phyloP scores from a whole-genome alignment of 2,329 filamentous ascomycete species.

The Nemania serpens region DNA sequence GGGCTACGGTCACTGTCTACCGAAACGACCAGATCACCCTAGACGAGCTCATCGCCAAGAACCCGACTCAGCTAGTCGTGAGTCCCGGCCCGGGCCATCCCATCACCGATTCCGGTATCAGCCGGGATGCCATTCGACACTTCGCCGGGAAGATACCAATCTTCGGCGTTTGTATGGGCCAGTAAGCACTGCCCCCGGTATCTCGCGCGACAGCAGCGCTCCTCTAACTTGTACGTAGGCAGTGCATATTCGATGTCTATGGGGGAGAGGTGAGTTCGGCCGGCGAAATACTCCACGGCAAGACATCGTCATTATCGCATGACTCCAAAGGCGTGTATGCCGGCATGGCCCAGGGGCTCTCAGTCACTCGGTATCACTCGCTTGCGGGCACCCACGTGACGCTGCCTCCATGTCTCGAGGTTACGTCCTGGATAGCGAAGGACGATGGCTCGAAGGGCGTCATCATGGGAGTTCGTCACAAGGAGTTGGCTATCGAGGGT shows the following conservation, averaged over 20 bases:
- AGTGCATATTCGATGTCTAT: constrained; percentile 95
- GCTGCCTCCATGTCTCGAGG: constrained; percentile 81
- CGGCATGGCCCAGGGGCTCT: constrained; percentile 76
- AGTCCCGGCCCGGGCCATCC: constrained; percentile 96
- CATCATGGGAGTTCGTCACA: constrained; percentile 97
- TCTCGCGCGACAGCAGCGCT: not conserved
- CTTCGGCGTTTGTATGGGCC: constrained; percentile 98
- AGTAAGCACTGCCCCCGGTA: constrained; percentile 59
- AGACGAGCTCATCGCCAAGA: constrained; percentile 78
- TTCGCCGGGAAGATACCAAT: constrained; percentile 95
- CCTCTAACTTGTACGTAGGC: constrained; percentile 53
- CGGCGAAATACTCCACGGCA: constrained; percentile 95
- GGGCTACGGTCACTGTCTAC: constrained; percentile 85
- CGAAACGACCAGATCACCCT: constrained; percentile 91
- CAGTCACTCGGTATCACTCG: constrained; percentile 95
- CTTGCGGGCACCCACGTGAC: constrained; percentile 90
- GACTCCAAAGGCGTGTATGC: constrained; percentile 91
- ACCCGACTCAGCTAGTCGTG: constrained; percentile 91
- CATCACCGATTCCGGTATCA: constrained; percentile 87
- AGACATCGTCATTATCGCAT: constrained; percentile 89
- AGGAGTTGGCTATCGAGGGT: constrained; percentile 86
- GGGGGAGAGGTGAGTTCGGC: constrained; percentile 90
- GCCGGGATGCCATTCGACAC: constrained; percentile 85
- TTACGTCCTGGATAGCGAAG: constrained; percentile 85
- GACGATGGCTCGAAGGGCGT: constrained; percentile 79